Evolutionary conservation across 352 stramenopile species (phyloP), one percentile per base, ranked within the genome.

Genomic region (Globisporangium iwayamae): DNA sequence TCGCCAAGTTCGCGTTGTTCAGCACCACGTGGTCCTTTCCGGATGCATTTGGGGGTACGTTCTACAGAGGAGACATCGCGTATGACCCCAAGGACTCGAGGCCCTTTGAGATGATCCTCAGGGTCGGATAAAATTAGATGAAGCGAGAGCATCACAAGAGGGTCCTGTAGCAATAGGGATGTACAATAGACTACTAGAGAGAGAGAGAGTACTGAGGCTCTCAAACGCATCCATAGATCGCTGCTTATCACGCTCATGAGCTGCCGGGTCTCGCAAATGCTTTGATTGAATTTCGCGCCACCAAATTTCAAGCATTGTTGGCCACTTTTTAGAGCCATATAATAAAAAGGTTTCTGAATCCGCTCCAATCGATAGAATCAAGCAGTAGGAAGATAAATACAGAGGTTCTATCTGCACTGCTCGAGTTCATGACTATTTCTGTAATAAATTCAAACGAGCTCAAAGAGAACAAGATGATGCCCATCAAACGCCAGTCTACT

Each of bases 1-100:
- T 82, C 34, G 71, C 68, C 34, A 82, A 80, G 60, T 78, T 82
- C 32, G 67, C 74, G 0, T 22, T 82, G 16, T 82, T 82, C 62
- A 82, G 67, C 14, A 72, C 65, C 4, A 56, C 62, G 22, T 82
- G 74, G 74, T 62, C 69, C 30, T 80, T 72, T 52, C 74, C 73
- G 7, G 72, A 76, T 39, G 64, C 67, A 32, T 60, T 69, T 30
- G 72, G 74, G n/a, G 67, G 74, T 54, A 82, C 72, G 51, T 82
- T 82, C 55, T 82, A 68, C 54, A 68, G 72, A 3, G 74, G 74
- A 51, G 74, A 82, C 43, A 74, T 82, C 47, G 52, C 56, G 10
- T 68, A 65, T 34, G 47, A 70, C 38, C 3, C 58, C n/a, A 59
- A 43, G 36, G 11, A 30, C 7, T 22, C n/a, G 51, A 36, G 14